These are phyloP conservation scores for Hypoxylon sp. DNA, from an alignment of 2,329 filamentous ascomycete species.

Conservation along the genomic window DNA sequence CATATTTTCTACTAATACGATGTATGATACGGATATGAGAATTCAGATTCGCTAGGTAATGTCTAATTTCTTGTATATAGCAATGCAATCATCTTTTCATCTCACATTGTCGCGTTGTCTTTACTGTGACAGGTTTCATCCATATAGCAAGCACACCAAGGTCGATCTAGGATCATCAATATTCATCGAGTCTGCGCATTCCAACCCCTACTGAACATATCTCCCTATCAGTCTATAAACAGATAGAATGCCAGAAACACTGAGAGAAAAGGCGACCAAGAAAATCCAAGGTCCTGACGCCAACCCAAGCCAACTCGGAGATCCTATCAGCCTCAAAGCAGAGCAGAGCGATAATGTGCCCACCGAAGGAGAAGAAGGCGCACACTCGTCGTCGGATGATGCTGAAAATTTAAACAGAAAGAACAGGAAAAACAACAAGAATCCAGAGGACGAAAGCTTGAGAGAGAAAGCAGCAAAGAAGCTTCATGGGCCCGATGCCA, in stretches of 20 bases:
- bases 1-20: conserved; percentile 1
- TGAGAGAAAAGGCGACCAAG: conserved; percentile 44
- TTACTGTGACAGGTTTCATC: too few relatives aligned
- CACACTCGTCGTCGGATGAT: background rate
- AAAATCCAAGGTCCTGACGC: conserved; percentile 39
- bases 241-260: conserved; percentile 39
- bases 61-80: conserved; percentile 8
- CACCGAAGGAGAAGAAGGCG: background rate
- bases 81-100: background rate
- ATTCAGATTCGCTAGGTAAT: conserved; percentile 4
- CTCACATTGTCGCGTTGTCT: too few relatives aligned
- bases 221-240: background rate
- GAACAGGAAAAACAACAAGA: background rate
- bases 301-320: conserved; percentile 40
- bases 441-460: background rate
- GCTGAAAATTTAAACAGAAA: background rate
- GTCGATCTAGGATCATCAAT: too few relatives aligned
- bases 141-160: background rate
- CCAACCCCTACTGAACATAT: too few relatives aligned
- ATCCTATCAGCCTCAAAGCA: conserved; percentile 39
- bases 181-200: too few relatives aligned
- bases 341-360: conserved; percentile 29
- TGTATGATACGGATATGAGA: conserved; percentile 7
- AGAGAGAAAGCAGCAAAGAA: background rate
- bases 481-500: conserved; percentile 43